Conservation (phyloP, 768 basidiomycete species). For the Leccinum aurantiacum region DNA sequence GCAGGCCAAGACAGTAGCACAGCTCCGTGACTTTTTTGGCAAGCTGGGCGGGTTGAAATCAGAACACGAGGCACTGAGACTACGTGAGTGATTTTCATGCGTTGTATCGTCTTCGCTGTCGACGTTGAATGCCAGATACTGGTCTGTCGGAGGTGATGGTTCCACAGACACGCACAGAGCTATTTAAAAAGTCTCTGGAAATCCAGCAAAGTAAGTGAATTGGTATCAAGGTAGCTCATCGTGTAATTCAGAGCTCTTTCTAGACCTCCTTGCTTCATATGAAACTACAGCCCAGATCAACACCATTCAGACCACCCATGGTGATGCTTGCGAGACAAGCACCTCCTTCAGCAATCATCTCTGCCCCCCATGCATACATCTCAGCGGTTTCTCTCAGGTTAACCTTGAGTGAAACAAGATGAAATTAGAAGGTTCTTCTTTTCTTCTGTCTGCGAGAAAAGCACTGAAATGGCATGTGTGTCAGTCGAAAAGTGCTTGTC, state of each 20-base stretch:
- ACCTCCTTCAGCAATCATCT: no score
- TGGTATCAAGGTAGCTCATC: slow-evolving; percentile 5
- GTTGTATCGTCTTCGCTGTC: slow-evolving; percentile 2
- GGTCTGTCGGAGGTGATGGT: slow-evolving; percentile 90
- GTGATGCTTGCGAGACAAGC: slow-evolving; percentile 36
- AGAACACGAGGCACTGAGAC: slow-evolving; percentile 84
- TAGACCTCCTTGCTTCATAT: slow-evolving; percentile 94
- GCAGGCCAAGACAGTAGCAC: slow-evolving; percentile 88
- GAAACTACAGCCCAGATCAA: slow-evolving; percentile 75
- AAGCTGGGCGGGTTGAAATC: slow-evolving; percentile 89
- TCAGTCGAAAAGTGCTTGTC: no score
- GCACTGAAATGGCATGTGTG: no score
- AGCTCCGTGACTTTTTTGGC: slow-evolving; percentile 93
- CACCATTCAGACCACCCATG: slow-evolving; percentile 60
- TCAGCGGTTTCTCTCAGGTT: no score
- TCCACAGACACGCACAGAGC: slow-evolving; percentile 77
- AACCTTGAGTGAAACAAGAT: no score
- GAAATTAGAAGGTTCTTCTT: no score
- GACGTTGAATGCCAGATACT: slow-evolving; percentile 62
- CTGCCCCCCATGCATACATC: no score
- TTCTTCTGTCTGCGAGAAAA: no score
- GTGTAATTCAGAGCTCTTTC: slow-evolving; percentile 4
- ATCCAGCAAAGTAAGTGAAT: slow-evolving; percentile 83
- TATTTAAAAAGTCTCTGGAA: slow-evolving; percentile 90
- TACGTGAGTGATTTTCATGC: slow-evolving; percentile 59